phyloP scores from a whole-genome alignment of 176 grass and related monocot genomes.

The Oryza coarctata region DNA sequence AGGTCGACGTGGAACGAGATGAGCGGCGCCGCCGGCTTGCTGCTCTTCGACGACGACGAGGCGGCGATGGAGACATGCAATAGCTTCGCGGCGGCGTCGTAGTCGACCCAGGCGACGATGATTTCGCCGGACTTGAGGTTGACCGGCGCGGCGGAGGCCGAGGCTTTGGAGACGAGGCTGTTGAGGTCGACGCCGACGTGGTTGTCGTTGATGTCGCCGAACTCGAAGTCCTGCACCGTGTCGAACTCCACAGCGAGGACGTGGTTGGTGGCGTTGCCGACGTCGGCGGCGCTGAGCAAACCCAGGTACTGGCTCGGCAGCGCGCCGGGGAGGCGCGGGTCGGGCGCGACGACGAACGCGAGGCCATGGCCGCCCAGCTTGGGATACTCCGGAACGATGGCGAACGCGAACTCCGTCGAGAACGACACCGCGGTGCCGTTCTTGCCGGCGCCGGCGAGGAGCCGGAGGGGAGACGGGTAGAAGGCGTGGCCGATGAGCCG shows the following conservation, averaged over 20 bases:
- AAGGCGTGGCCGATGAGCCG: conserved; percentile 67
- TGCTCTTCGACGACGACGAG: neutral
- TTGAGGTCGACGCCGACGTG: conserved; percentile 84
- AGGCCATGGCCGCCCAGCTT: conserved; percentile 78
- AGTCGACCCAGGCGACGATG: conserved; percentile 75
- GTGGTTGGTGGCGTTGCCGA: conserved; percentile 78
- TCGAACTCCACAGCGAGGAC: conserved; percentile 90
- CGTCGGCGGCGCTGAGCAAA: conserved; percentile 52
- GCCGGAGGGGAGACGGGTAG: conserved; percentile 50
- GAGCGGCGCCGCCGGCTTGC: conserved; percentile 55
- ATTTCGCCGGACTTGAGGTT: conserved; percentile 66
- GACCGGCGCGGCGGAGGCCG: conserved; percentile 45
- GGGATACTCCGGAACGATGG: conserved; percentile 72
- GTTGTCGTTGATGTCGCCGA: conserved; percentile 86
- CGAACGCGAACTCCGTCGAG: conserved; percentile 74
- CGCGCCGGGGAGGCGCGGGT: conserved; percentile 57
- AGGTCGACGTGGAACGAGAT: conserved; percentile 66
- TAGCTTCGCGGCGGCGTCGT: conserved; percentile 50
- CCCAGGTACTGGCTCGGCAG: conserved; percentile 88
- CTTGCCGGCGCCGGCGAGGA: conserved; percentile 36
- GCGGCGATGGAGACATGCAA: conserved; percentile 50
- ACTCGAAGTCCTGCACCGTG: conserved; percentile 94
- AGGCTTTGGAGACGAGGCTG: conserved; percentile 55
- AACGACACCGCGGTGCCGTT: conserved; percentile 60
- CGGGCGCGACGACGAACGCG: conserved; percentile 55